Evolutionary conservation across 306 rosid genomes (phyloP).

Genomic region (Inga leiocalycina): DNA sequence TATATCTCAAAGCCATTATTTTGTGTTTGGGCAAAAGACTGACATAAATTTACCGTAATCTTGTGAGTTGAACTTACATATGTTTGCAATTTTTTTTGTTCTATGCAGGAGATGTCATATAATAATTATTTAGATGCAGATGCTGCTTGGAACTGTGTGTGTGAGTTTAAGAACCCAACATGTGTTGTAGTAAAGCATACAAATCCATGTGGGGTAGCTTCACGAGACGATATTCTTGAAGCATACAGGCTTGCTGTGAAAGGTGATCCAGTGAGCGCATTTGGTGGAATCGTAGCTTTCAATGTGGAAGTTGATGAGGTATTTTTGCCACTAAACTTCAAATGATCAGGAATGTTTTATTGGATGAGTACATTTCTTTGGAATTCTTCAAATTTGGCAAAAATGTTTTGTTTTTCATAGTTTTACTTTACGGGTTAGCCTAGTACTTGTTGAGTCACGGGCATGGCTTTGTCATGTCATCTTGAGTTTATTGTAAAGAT

Average conservation of each 20-base stretch:
- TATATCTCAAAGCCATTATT: slow-evolving; percentile 9
- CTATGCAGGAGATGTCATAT: slow-evolving; percentile 87
- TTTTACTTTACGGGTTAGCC: neutral
- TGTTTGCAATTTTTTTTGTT: slow-evolving; percentile 15
- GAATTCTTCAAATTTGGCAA: neutral
- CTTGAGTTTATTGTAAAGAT: slow-evolving; percentile 13
- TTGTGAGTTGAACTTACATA: neutral
- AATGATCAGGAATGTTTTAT: neutral
- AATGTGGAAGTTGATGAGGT: slow-evolving; percentile 92
- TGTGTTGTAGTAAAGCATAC: slow-evolving; percentile 94
- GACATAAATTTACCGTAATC: slow-evolving; percentile 6
- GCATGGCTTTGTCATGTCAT: neutral
- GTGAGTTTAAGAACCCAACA: slow-evolving; percentile 75
- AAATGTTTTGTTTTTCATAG: neutral
- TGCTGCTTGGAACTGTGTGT: slow-evolving; percentile 97
- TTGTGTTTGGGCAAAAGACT: slow-evolving; percentile 22
- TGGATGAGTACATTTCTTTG: neutral
- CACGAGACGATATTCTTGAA: slow-evolving; percentile 87
- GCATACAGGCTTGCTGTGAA: slow-evolving; percentile 91
- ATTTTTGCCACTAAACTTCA: slow-evolving; percentile 15
- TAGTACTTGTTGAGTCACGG: neutral
- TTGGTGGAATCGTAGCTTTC: slow-evolving; percentile 96
- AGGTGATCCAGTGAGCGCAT: slow-evolving; percentile 96
- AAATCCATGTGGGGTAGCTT: slow-evolving; percentile 96
- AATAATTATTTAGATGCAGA: slow-evolving; percentile 95